A percentile compares a stretch with the other conserved stretches of the same genome.
phyloP scores from a whole-genome alignment of 1,284 basidiomycete species.

The Kwoniella shivajii region DNA sequence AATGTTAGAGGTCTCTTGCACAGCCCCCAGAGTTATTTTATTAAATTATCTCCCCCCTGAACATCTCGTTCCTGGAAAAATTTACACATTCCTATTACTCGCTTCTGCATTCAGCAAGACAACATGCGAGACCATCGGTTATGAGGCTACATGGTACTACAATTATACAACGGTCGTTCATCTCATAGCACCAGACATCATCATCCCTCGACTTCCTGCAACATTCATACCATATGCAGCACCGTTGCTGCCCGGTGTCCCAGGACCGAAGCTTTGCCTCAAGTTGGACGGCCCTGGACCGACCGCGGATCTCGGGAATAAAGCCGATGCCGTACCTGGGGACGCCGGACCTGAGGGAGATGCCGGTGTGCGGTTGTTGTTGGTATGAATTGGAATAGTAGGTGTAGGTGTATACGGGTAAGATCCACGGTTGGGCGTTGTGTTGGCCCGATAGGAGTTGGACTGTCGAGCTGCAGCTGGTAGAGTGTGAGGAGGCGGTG shows the following conservation, averaged over 20 bases:
- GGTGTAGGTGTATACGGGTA: slow-evolving; percentile 4
- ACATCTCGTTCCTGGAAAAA: no score
- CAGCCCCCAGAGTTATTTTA: no score
- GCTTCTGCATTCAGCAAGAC: no score
- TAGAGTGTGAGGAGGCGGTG: slow-evolving; percentile 18
- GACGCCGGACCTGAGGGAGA: background rate
- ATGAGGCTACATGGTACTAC: background rate
- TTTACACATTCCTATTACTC: background rate
- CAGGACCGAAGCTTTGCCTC: slow-evolving; percentile 34
- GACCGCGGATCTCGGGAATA: slow-evolving; percentile 21
- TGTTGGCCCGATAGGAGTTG: background rate
- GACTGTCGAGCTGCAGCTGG: background rate
- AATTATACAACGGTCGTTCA: background rate
- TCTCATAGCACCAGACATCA: background rate
- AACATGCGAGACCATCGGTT: no score
- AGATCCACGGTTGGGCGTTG: background rate
- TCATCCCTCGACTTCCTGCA: background rate
- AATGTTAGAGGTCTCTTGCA: no score
- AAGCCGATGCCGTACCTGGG: slow-evolving; percentile 1
- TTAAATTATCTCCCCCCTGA: no score
- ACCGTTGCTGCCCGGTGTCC: background rate
- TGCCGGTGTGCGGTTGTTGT: slow-evolving; percentile 3
- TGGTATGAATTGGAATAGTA: background rate
- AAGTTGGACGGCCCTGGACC: slow-evolving; percentile 31
- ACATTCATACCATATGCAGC: background rate